Conservation (phyloP, 176 grass and related monocot species). For the Aegilops sharonensis region DNA sequence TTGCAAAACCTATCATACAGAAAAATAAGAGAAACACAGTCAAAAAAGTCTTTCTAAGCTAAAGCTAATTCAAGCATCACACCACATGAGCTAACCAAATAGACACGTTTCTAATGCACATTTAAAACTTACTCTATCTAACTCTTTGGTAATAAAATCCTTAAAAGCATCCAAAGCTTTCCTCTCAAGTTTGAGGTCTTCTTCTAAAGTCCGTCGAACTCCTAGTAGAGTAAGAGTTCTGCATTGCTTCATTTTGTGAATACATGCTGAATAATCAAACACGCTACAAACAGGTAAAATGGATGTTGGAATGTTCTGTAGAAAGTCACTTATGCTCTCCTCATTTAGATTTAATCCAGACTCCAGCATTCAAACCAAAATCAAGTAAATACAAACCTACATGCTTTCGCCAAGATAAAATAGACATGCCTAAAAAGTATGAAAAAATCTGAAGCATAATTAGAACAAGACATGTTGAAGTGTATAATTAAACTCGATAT, state of each 20-base stretch:
- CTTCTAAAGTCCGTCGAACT: slow-evolving; percentile 86
- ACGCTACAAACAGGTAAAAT: slow-evolving; percentile 13
- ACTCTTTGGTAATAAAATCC: slow-evolving; percentile 58
- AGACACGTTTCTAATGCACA: slow-evolving; percentile 9
- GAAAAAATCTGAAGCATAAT: background rate
- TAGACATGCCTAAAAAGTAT: background rate
- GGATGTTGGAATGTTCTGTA: background rate
- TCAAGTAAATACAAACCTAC: slow-evolving; percentile 22
- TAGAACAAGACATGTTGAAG: background rate
- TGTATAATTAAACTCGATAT: background rate
- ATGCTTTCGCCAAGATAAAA: background rate
- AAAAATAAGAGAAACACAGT: slow-evolving; percentile 23
- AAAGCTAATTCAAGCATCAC: slow-evolving; percentile 20
- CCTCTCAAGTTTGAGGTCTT: slow-evolving; percentile 76
- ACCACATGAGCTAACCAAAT: slow-evolving; percentile 26
- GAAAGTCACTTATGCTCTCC: background rate
- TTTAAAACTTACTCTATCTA: slow-evolving; percentile 57
- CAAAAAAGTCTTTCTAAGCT: slow-evolving; percentile 23
- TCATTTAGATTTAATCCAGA: background rate
- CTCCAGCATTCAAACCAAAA: slow-evolving; percentile 24
- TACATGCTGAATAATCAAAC: slow-evolving; percentile 23
- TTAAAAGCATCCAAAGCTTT: slow-evolving; percentile 85
- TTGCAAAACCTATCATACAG: slow-evolving; percentile 57
- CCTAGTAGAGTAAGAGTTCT: slow-evolving; percentile 78
- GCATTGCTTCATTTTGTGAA: slow-evolving; percentile 45